Evolutionary conservation across 768 basidiomycete species (phyloP), one percentile per base, ranked within the genome.

Genomic region (Amanita thiersii): DNA sequence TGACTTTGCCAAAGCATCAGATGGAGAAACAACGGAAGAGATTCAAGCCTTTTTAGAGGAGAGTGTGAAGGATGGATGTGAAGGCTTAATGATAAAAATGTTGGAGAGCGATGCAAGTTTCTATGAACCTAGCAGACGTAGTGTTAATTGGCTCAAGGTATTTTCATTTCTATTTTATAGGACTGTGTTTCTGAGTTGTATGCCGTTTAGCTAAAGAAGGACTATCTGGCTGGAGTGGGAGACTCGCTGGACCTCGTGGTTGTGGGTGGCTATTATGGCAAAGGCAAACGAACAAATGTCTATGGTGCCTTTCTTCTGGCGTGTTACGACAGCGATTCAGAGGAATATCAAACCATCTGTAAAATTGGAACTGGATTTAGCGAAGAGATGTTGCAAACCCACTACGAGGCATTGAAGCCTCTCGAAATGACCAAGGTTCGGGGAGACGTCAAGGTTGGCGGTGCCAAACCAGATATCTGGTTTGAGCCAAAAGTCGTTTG

Each of bases 31-130:
- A 5, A 84, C 79, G 3, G 96, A 99, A 17, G 93, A 96, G 53
- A 97, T 99, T 35, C 91, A 96, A 56, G 58, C 73, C 1, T 98
- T 99, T 72, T 66, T 99, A 6, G 94, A 98, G 56, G 87, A 92
- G 50, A 92, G 88, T 59, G 89, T 99, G 50, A 97, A 92, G 58
- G 96, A 98, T 56, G 92, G 94, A 1, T 98, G 96, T 57, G 96
- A 99, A 60, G 96, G 96, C 7, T 74, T 99, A 34, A 99, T 99
- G 96, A 90, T 99, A 45, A 99, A 99, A 68, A 94, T 96, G 91
- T 66, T 99, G 12, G 89, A 94, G 30, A 84, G 77, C 34, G 84
- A 90, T 28, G 87, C 84, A 5, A 89, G 91, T 59, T 88, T 76
- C 53, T 99, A 99, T 56, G 93, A 97, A 61, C 96, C 96, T 6